These are phyloP conservation scores for Sphaerulina vaccinii DNA, from an alignment of 2,329 filamentous ascomycete species.

Conservation along the genomic window DNA sequence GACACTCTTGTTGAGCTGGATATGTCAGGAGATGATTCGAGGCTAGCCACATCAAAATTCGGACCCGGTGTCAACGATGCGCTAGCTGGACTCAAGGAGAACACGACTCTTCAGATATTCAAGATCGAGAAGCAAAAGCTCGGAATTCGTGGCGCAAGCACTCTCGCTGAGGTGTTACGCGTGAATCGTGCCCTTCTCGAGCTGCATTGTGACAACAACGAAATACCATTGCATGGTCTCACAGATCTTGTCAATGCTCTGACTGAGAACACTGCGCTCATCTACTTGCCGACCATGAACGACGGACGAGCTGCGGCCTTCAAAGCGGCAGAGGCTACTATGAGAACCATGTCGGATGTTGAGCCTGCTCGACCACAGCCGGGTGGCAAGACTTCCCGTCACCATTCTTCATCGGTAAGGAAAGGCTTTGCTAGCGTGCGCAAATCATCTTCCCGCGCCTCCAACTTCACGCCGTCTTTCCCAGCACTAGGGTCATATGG, in stretches of 20 bases:
- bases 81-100: conserved; percentile 62
- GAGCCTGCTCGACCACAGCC: conserved; percentile 26
- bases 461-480: conserved; percentile 35
- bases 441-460: conserved; percentile 32
- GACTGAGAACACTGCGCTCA: conserved; percentile 62
- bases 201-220: conserved; percentile 70
- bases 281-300: conserved; percentile 63
- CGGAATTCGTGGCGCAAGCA: conserved; percentile 67
- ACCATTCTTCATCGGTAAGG: conserved; percentile 30
- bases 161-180: conserved; percentile 66
- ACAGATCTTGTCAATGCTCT: conserved; percentile 67
- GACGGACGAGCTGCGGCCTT: conserved; percentile 62
- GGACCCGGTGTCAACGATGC: conserved; percentile 68
- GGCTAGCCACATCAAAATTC: conserved; percentile 67
- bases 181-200: conserved; percentile 62
- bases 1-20: conserved; percentile 65
- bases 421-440: conserved; percentile 36
- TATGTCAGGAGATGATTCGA: conserved; percentile 69
- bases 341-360: conserved; percentile 36
- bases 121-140: conserved; percentile 68
- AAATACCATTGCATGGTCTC: conserved; percentile 68
- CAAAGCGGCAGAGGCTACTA: conserved; percentile 43
- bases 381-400: conserved; percentile 17
- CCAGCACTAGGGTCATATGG: conserved; percentile 28
- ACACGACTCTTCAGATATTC: conserved; percentile 60